phyloP scores from a whole-genome alignment of 1,284 basidiomycete species.

The Coniferiporia weirii region DNA sequence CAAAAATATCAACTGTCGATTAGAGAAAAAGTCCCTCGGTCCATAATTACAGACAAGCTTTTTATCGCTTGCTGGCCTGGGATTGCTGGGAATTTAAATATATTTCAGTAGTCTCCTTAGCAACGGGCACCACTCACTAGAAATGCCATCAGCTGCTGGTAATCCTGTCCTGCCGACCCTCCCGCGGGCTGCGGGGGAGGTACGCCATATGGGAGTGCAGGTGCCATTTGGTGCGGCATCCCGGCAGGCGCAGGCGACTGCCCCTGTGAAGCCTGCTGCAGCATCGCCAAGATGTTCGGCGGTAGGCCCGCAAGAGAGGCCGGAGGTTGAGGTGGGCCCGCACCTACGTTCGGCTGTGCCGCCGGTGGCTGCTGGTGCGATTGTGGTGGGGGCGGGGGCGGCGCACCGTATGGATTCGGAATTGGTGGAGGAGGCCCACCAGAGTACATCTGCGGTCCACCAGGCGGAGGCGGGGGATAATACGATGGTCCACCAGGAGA shows the following conservation, averaged over 20 bases:
- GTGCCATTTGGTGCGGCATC: conserved; percentile 36
- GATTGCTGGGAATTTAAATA: not conserved
- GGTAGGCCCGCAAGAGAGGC: conserved; percentile 40
- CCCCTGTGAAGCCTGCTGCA: conserved; percentile 25
- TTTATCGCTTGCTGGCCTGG: conserved; percentile 12
- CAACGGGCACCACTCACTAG: conserved; percentile 36
- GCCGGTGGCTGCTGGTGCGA: not conserved
- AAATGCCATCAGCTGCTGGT: conserved; percentile 52
- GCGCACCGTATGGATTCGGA: conserved; percentile 11
- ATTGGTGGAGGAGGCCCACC: conserved; percentile 8
- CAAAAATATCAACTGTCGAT: too few relatives aligned
- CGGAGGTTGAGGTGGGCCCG: conserved; percentile 4
- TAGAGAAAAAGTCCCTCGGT: not conserved
- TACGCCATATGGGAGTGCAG: conserved; percentile 20
- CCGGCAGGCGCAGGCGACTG: conserved; percentile 29
- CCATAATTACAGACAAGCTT: not conserved
- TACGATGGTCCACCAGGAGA: conserved; percentile 33
- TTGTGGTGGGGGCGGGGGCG: conserved; percentile 1
- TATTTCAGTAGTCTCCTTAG: not conserved
- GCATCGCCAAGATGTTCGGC: conserved; percentile 52
- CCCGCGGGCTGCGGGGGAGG: conserved; percentile 25
- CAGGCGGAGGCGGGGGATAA: conserved; percentile 38
- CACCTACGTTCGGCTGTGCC: conserved; percentile 1
- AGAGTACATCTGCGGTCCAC: conserved; percentile 1
- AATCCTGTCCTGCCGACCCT: conserved; percentile 30